Evolutionary conservation across 306 rosid genomes (phyloP), one percentile per base, ranked within the genome.

Genomic region (Quercus gilva): DNA sequence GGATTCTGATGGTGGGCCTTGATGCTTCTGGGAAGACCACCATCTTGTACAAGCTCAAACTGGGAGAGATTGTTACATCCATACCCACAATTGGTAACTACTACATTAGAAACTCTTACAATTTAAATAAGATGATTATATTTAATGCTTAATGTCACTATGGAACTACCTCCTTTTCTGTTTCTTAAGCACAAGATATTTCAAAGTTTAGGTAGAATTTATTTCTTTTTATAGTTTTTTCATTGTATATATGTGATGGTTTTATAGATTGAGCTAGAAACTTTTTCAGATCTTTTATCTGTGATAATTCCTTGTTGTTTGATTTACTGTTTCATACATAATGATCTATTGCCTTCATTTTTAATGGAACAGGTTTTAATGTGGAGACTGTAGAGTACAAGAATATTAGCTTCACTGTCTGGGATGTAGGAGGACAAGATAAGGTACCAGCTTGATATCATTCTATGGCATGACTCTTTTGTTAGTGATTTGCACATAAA

Each of bases 371-470:
- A 84, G 90, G 91, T 29, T 90, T 87, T 79, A 90, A 90, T 56
- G 87, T 73, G 81, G 87, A 90, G 73, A 63, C 82, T 35, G 61
- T 86, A 56, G 76, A 84, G 75, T 82, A 90, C 86, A 88, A 76
- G 70, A 85, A 85, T 14, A 70, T 83, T 31, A 51, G 72, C 84
- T 80, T 82, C 78, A 84, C 83, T 6, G 58, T 89, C 19, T 89
- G 91, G 89, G 91, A 87, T 82, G 82, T 87, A 3, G 93, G 91
- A 83, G 91, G 91, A 69, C 89, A 87, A 78, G 80, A 67, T 17
- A 85, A 81, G 93, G 89, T 89, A 80, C 70, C 21, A 55, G 26
- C 37, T 45, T 51, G 41, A 26, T 56, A 33, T 49, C 59, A 53
- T 31, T 60, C 67, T 18, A 56, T 68, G 11, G 45, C 45, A 37